Evolutionary conservation across 2,329 filamentous ascomycete genomes (phyloP).

Genomic region (Ustilaginoidea virens): DNA sequence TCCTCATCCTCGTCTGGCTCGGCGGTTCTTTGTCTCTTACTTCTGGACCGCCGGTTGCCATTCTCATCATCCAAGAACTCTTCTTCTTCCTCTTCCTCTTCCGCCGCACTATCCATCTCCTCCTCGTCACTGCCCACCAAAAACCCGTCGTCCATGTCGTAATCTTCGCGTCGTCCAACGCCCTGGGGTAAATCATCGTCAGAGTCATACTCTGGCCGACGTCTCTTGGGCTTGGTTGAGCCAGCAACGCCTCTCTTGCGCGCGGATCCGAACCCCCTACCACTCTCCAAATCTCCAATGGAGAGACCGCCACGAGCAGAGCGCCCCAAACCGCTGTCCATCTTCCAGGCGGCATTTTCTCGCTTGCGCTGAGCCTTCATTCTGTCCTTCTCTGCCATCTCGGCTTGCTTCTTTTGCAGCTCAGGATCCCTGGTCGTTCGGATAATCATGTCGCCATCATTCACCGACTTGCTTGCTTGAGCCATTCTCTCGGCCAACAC

Average conservation of each 20-base stretch:
- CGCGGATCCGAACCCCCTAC: conserved; percentile 31
- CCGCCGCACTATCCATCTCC: conserved; percentile 42
- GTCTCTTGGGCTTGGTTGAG: conserved; percentile 33
- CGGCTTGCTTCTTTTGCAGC: conserved; percentile 56
- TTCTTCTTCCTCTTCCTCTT: conserved; percentile 52
- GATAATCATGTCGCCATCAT: conserved; percentile 49
- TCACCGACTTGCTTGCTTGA: conserved; percentile 40
- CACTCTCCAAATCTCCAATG: conserved; percentile 53
- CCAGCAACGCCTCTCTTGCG: conserved; percentile 39
- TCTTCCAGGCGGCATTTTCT: conserved; percentile 51
- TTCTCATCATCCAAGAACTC: conserved; percentile 39
- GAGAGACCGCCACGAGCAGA: conserved; percentile 43
- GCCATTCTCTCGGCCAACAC: conserved; percentile 53
- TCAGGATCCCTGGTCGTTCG: conserved; percentile 60
- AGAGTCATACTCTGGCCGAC: conserved; percentile 55
- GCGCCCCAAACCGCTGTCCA: conserved; percentile 39
- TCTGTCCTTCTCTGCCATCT: conserved; percentile 59
- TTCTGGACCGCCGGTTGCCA: conserved; percentile 27
- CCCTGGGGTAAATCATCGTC: conserved; percentile 56
- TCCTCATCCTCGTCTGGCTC: conserved; percentile 33
- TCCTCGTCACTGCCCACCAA: conserved; percentile 64
- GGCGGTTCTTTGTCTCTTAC: conserved; percentile 35
- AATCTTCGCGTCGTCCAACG: conserved; percentile 51
- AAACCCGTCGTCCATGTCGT: conserved; percentile 68
- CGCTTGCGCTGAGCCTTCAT: conserved; percentile 48